A percentile compares a stretch with the other conserved stretches of the same genome.
phyloP scores from a whole-genome alignment of 371 early-diverging fungal species.

The Caulochytrium protostelioides region DNA sequence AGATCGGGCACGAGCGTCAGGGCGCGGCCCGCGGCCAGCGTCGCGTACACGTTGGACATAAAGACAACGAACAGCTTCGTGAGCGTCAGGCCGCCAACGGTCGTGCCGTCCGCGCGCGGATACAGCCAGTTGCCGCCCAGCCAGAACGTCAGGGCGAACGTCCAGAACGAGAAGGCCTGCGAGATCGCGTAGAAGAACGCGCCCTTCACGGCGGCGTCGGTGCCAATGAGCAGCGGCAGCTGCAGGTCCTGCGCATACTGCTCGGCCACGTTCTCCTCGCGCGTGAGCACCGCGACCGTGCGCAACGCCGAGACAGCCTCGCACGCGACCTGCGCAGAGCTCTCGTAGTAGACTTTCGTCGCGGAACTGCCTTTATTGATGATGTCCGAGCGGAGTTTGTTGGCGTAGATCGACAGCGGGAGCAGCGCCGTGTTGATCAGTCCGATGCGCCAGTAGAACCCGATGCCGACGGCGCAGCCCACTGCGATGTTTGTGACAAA shows the following conservation, averaged over 20 bases:
- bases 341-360: slow-evolving; percentile 34
- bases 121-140: neutral
- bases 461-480: no score
- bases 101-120: no score
- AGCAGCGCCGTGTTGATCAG: slow-evolving; percentile 31
- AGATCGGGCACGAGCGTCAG: no score
- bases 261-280: slow-evolving; percentile 41
- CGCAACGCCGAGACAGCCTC: slow-evolving; percentile 73
- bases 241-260: slow-evolving; percentile 34
- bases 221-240: slow-evolving; percentile 38
- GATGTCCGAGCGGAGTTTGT: slow-evolving; percentile 13
- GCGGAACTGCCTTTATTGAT: slow-evolving; percentile 24
- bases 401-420: slow-evolving; percentile 26
- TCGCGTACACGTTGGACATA: slow-evolving; percentile 5
- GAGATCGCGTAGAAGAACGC: slow-evolving; percentile 43
- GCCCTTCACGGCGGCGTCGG: slow-evolving; percentile 28
- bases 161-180: slow-evolving; percentile 39
- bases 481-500: slow-evolving; percentile 20
- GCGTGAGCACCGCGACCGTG: slow-evolving; percentile 63
- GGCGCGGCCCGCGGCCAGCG: slow-evolving; percentile 1
- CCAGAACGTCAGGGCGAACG: slow-evolving; percentile 36
- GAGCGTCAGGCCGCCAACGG: slow-evolving; percentile 3
- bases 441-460: slow-evolving; percentile 28
- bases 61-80: slow-evolving; percentile 2
- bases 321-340: slow-evolving; percentile 47